phyloP scores from a whole-genome alignment of 2,329 filamentous ascomycete species.

The Phyllosticta citriasiana region DNA sequence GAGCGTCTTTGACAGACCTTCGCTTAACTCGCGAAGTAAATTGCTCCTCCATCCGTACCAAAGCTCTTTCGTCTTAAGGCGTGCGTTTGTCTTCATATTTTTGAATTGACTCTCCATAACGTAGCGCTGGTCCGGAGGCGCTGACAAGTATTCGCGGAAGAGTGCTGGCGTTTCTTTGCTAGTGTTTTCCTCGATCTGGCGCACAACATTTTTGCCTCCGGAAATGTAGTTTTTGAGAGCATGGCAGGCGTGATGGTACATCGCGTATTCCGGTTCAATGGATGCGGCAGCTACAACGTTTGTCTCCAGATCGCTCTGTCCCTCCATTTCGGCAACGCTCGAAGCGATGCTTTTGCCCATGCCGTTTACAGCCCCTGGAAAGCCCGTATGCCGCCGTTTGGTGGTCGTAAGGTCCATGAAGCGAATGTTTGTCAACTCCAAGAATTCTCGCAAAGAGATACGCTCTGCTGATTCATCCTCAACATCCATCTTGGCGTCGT shows the following conservation, averaged over 20 bases:
- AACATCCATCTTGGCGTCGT: constrained; percentile 38
- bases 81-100: constrained; percentile 88
- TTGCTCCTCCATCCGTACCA: constrained; percentile 99
- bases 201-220: constrained; percentile 80
- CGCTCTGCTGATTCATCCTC: constrained; percentile 35
- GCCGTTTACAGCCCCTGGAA: constrained; percentile 34
- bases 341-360: not conserved
- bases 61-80: constrained; percentile 83
- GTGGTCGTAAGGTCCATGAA: constrained; percentile 93
- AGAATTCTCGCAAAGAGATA: constrained; percentile 82
- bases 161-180: constrained; percentile 82
- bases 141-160: constrained; percentile 84
- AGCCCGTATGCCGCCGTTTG: constrained; percentile 74
- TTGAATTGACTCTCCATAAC: constrained; percentile 97
- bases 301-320: constrained; percentile 55
- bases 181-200: constrained; percentile 81
- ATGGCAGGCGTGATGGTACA: constrained; percentile 91
- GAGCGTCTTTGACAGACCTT: constrained; percentile 65
- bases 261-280: constrained; percentile 82
- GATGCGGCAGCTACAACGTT: constrained; percentile 84
- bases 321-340: constrained; percentile 23
- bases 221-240: constrained; percentile 96
- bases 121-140: constrained; percentile 68
- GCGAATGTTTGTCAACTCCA: constrained; percentile 90
- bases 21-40: constrained; percentile 69